phyloP scores from a whole-genome alignment of 169 alveolate species.

The Eimeria sp. region DNA sequence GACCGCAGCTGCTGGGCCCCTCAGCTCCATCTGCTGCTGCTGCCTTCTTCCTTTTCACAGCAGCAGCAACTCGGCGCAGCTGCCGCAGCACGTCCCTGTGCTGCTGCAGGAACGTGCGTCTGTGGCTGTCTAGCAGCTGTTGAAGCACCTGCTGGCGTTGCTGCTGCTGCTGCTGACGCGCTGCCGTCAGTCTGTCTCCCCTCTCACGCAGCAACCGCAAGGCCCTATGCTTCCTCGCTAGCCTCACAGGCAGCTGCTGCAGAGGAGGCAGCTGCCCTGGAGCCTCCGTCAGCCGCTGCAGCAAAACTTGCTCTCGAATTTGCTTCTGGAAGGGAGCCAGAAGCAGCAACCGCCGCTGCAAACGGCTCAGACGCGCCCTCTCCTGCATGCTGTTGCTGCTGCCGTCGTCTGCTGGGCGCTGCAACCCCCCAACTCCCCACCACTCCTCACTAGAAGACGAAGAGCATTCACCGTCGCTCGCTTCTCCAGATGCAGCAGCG shows the following conservation, averaged over 20 bases:
- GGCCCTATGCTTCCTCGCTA: constrained; percentile 77
- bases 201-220: constrained; percentile 78
- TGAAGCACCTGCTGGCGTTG: constrained; percentile 66
- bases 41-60: constrained; percentile 54
- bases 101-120: constrained; percentile 31
- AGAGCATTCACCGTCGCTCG: neutral
- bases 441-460: neutral
- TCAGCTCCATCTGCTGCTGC: constrained; percentile 43
- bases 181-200: constrained; percentile 67
- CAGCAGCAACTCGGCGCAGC: constrained; percentile 74
- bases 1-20: constrained; percentile 62
- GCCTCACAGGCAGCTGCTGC: constrained; percentile 71
- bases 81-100: constrained; percentile 66
- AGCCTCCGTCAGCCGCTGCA: constrained; percentile 72
- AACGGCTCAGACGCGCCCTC: constrained; percentile 45
- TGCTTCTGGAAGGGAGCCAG: constrained; percentile 68
- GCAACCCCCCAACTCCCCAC: constrained; percentile 58
- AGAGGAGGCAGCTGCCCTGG: constrained; percentile 82
- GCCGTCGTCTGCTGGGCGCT: constrained; percentile 49
- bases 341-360: constrained; percentile 78
- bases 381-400: constrained; percentile 75
- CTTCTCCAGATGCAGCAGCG: neutral
- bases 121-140: constrained; percentile 66
- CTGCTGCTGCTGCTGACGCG: constrained; percentile 73
- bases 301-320: constrained; percentile 61